A percentile compares a stretch with the other conserved stretches of the same genome.
phyloP scores from a whole-genome alignment of 177 flowering plant genomes.

The Vitis hybrid region DNA sequence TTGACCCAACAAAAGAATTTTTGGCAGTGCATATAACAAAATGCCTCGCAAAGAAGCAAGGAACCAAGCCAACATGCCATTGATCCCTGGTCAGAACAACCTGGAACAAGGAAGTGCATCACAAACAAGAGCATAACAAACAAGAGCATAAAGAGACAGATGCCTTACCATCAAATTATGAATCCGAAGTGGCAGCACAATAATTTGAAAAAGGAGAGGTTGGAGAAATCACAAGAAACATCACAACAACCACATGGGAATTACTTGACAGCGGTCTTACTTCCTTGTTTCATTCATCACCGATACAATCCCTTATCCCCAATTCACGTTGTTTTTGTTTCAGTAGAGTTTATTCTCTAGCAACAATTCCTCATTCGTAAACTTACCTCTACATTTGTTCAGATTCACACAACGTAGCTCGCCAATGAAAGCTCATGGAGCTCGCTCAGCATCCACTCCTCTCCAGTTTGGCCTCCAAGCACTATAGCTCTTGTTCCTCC shows the following conservation, averaged over 20 bases:
- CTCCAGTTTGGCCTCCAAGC: conserved; percentile 92
- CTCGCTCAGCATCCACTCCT: conserved; percentile 91
- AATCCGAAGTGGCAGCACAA: neutral
- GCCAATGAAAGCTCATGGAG: conserved; percentile 79
- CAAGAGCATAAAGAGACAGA: conserved; percentile 4
- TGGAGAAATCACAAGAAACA: no score
- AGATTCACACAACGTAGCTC: conserved; percentile 31
- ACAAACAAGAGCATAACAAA: conserved; percentile 10
- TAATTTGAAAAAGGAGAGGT: no score
- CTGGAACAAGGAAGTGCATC: conserved; percentile 17
- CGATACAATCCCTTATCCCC: no score
- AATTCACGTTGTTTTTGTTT: no score
- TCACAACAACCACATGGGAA: no score
- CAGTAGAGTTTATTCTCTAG: neutral
- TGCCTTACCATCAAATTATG: neutral
- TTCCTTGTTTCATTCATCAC: no score
- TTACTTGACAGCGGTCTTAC: no score
- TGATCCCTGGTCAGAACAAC: conserved; percentile 17
- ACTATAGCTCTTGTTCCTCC: conserved; percentile 91
- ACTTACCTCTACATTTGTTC: neutral
- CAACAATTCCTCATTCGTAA: neutral
- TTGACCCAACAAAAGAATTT: no score
- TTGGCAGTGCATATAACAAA: no score
- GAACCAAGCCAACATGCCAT: no score
- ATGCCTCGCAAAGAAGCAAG: no score